These are phyloP conservation scores for Pseudogymnoascus verrucosus DNA, from an alignment of 2,329 filamentous ascomycete species.

Conservation along the genomic window DNA sequence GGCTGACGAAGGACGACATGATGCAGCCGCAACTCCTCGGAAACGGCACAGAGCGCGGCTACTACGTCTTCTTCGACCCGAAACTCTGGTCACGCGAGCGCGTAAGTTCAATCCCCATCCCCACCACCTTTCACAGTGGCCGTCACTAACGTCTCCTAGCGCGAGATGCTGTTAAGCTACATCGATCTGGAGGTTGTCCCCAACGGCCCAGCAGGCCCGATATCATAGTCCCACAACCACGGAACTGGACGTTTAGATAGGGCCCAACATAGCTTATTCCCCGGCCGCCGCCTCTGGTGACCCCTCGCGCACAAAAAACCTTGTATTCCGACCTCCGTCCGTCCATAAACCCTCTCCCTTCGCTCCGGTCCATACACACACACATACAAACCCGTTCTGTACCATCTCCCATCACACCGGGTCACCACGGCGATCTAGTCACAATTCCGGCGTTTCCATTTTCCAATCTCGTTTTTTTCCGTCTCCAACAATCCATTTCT, in stretches of 20 bases:
- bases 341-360: neutral
- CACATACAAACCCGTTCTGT: neutral
- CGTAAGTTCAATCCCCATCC: constrained; percentile 35
- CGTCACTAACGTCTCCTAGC: constrained; percentile 30
- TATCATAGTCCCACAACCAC: constrained; percentile 11
- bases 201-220: constrained; percentile 16
- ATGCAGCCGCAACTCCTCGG: constrained; percentile 55
- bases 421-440: neutral
- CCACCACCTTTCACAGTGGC: neutral
- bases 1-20: constrained; percentile 60
- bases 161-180: constrained; percentile 54
- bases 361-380: neutral
- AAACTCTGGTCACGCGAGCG: constrained; percentile 54
- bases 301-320: neutral
- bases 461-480: neutral
- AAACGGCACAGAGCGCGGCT: constrained; percentile 53
- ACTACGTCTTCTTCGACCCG: constrained; percentile 59
- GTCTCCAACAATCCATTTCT: neutral
- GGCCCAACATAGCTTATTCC: neutral
- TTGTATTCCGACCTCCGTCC: neutral
- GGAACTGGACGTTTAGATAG: neutral
- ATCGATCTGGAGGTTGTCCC: constrained; percentile 48
- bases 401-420: neutral
- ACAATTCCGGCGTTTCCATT: neutral
- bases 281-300: neutral